Conservation (phyloP, 2,329 filamentous ascomycete genomes). For the Exutisphaerella laricina region DNA sequence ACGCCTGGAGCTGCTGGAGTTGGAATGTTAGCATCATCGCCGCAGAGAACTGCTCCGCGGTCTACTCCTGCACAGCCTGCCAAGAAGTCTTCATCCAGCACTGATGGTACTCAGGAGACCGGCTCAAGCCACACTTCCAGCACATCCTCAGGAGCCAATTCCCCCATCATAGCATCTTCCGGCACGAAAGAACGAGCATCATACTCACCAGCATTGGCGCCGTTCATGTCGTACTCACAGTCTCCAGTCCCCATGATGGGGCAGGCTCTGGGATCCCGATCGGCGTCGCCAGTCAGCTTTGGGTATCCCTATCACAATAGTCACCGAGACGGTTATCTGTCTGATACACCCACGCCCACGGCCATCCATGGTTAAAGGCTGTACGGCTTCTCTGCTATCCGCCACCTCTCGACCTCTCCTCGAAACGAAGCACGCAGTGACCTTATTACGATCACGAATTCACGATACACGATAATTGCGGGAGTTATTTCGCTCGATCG, state of each 20-base stretch:
- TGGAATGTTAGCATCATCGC: constrained; percentile 23
- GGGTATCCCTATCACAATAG: constrained; percentile 34
- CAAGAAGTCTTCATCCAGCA: constrained; percentile 6
- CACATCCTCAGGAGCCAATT: constrained; percentile 22
- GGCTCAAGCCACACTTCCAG: constrained; percentile 16
- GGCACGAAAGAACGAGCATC: constrained; percentile 20
- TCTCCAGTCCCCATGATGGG: constrained; percentile 30
- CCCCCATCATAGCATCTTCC: constrained; percentile 16
- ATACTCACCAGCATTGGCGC: constrained; percentile 18
- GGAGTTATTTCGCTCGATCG: constrained; percentile 9
- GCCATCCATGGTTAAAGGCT: constrained; percentile 33
- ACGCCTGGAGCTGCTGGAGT: constrained; percentile 26
- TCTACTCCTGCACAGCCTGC: constrained; percentile 4
- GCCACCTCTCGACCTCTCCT: constrained; percentile 15
- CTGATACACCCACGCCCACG: constrained; percentile 31
- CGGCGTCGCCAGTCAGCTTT: constrained; percentile 32
- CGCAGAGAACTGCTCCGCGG: constrained; percentile 7
- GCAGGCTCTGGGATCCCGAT: constrained; percentile 22
- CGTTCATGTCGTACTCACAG: constrained; percentile 30
- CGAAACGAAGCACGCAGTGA: constrained; percentile 21
- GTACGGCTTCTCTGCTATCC: constrained; percentile 12
- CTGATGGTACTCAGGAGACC: constrained; percentile 18
- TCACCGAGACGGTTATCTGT: constrained; percentile 32
- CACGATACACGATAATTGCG: constrained; percentile 19
- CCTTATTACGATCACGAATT: constrained; percentile 17